Conservation (phyloP, 2,329 filamentous ascomycete genomes). For the Fusarium mundagurra region DNA sequence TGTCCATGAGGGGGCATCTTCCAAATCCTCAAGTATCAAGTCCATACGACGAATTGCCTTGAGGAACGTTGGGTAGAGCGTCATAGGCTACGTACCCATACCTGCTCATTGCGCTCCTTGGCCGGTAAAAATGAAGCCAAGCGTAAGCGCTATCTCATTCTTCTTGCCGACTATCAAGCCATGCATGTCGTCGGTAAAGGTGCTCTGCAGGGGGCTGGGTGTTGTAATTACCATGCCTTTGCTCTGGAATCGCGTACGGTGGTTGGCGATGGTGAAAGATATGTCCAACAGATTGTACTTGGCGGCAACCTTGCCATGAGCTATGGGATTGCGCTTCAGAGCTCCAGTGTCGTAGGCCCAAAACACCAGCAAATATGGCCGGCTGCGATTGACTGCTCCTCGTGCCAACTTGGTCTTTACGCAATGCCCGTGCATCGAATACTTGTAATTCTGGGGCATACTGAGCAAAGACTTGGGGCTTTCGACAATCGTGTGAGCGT, state of each 20-base stretch:
- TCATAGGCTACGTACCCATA: background rate
- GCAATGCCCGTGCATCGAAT: background rate
- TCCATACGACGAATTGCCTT: background rate
- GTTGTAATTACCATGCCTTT: background rate
- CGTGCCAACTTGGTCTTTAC: background rate
- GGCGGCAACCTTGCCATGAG: background rate
- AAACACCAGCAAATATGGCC: background rate
- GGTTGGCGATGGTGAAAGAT: background rate
- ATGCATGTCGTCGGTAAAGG: background rate
- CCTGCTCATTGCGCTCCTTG: background rate
- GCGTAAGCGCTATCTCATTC: background rate
- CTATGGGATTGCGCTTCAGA: background rate
- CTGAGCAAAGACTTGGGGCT: background rate
- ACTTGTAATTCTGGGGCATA: background rate
- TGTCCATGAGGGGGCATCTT: background rate
- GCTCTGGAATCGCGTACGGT: background rate
- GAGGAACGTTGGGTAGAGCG: background rate
- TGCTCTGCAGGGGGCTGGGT: background rate
- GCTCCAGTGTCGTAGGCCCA: background rate
- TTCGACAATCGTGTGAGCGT: background rate
- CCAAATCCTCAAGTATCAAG: background rate
- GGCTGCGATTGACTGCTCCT: background rate
- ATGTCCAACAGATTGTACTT: background rate
- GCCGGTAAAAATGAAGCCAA: background rate
- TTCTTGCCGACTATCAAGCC: background rate